Evolutionary conservation across 495 filamentous ascomycete species (phyloP).

Genomic region (Podospora appendiculata): DNA sequence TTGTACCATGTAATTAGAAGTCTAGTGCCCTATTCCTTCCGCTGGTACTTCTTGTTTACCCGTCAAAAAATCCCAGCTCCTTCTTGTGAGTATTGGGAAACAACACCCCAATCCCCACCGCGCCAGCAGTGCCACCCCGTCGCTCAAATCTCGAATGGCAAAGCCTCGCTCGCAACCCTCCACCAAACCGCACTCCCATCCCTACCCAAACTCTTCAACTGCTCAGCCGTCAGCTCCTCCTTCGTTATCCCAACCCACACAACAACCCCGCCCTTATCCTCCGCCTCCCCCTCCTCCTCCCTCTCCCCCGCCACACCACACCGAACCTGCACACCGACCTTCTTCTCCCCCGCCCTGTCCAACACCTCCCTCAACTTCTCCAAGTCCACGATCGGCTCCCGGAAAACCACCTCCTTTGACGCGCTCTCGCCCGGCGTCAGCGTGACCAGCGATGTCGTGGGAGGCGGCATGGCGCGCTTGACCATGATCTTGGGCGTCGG

Average conservation of each 20-base stretch:
- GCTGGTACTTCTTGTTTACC: too few relatives aligned
- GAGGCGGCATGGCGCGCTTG: constrained; percentile 36
- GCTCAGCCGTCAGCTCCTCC: not conserved
- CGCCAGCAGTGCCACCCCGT: too few relatives aligned
- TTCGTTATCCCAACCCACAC: not conserved
- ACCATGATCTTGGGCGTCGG: constrained; percentile 35
- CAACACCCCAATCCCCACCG: too few relatives aligned
- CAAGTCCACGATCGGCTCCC: not conserved
- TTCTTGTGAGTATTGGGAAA: too few relatives aligned
- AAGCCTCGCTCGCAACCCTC: not conserved
- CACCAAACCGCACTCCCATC: not conserved
- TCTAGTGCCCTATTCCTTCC: too few relatives aligned
- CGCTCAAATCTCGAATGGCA: too few relatives aligned
- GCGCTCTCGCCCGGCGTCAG: constrained; percentile 21
- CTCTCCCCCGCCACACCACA: not conserved
- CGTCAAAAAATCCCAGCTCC: too few relatives aligned
- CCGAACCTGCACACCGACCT: not conserved
- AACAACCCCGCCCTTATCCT: not conserved
- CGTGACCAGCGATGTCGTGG: constrained; percentile 33
- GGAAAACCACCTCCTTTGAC: not conserved
- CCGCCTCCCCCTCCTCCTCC: not conserved
- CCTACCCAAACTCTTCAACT: not conserved
- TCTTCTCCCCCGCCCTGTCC: not conserved
- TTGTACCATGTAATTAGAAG: too few relatives aligned
- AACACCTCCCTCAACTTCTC: not conserved